A percentile compares a stretch with the other conserved stretches of the same genome.
Conservation (phyloP, 805 yeast genomes). For the Trichomonascus vanleenenianus region DNA sequence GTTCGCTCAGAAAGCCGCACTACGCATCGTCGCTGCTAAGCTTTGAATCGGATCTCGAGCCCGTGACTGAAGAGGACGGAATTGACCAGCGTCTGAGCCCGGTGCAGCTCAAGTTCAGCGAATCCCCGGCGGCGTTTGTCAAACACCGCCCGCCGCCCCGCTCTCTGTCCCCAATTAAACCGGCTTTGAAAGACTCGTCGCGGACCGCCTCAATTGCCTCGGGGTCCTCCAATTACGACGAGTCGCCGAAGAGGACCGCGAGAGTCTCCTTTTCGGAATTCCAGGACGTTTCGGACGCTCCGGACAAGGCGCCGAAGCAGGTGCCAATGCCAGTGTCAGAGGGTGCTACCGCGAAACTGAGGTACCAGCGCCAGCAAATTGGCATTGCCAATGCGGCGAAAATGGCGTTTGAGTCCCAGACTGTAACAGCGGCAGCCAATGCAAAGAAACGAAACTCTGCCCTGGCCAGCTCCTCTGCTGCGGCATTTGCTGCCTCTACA, state of each 20-base stretch:
- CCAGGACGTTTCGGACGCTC: not conserved
- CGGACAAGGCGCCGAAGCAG: not conserved
- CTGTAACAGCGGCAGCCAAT: constrained; percentile 1
- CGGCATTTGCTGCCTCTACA: not conserved
- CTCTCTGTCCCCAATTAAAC: constrained; percentile 26
- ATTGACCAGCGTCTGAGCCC: not conserved
- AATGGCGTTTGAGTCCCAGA: constrained; percentile 1
- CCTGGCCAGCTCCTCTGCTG: not conserved
- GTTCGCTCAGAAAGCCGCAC: constrained; percentile 3
- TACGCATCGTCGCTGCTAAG: constrained; percentile 19
- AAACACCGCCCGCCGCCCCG: constrained; percentile 22
- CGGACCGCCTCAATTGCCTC: constrained; percentile 11
- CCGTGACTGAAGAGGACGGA: constrained; percentile 20
- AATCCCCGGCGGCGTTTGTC: not conserved
- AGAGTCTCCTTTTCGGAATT: constrained; percentile 8
- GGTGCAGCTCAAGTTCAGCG: not conserved
- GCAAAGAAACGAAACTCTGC: not conserved
- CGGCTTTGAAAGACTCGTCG: constrained; percentile 24
- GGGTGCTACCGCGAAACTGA: not conserved
- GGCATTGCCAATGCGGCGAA: constrained; percentile 1
- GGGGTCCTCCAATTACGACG: constrained; percentile 3
- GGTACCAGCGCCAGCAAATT: not conserved
- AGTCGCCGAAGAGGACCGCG: constrained; percentile 1
- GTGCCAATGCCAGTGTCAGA: not conserved
- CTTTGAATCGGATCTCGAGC: constrained; percentile 21